Evolutionary conservation across 306 rosid genomes (phyloP).

Genomic region (Casuarina equisetifolia): DNA sequence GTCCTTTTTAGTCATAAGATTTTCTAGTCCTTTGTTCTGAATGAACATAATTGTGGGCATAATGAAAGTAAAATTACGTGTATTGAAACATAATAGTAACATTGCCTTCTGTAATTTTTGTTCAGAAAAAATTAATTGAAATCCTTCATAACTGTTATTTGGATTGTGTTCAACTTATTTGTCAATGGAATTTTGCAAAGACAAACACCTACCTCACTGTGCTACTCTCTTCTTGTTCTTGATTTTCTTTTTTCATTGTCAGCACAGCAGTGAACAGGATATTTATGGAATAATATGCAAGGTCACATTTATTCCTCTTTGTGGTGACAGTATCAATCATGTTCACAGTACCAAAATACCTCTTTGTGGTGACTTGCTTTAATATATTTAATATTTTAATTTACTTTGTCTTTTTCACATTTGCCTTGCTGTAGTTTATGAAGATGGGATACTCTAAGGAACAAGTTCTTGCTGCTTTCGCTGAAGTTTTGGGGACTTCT

Average conservation of each 20-base stretch:
- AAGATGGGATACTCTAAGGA: conserved; percentile 83
- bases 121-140: neutral
- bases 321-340: conserved; percentile 5
- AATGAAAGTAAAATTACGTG: neutral
- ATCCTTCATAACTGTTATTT: neutral
- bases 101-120: neutral
- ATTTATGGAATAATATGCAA: neutral
- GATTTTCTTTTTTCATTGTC: neutral
- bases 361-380: conserved; percentile 12
- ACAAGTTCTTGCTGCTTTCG: conserved; percentile 52
- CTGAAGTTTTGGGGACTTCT: conserved; percentile 55
- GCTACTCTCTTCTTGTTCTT: neutral
- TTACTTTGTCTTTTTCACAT: conserved; percentile 1
- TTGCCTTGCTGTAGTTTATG: conserved; percentile 51
- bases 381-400: conserved; percentile 9
- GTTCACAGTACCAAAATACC: too few relatives aligned
- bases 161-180: neutral
- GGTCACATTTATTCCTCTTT: neutral
- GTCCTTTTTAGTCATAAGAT: neutral
- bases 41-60: neutral
- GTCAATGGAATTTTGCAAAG: neutral
- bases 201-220: neutral
- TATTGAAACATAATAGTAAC: neutral
- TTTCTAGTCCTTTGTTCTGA: neutral
- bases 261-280: neutral